A percentile compares a stretch with the other conserved stretches of the same genome.
phyloP scores from a whole-genome alignment of 768 basidiomycete species.

The Suillus sp. region DNA sequence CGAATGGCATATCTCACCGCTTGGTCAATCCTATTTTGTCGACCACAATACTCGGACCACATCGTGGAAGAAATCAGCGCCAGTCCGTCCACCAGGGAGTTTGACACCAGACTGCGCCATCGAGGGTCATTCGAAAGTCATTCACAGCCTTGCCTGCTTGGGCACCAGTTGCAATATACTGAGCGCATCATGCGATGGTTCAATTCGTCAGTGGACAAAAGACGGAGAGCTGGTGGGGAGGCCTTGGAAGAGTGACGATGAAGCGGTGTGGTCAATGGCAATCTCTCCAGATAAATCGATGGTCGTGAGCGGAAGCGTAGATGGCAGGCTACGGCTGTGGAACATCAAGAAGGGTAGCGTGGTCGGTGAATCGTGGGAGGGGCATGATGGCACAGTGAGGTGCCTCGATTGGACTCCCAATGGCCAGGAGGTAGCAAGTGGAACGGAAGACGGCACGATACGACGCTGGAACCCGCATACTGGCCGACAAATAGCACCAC shows the following conservation, averaged over 20 bases:
- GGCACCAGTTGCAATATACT: not conserved
- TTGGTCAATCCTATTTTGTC: conserved; percentile 1
- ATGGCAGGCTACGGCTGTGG: not conserved
- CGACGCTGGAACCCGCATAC: conserved; percentile 19
- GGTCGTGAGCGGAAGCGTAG: not conserved
- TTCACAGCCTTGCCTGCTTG: not conserved
- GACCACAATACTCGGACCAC: not conserved
- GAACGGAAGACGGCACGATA: conserved; percentile 16
- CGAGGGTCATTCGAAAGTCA: not conserved
- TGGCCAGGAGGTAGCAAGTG: conserved; percentile 17
- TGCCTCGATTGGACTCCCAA: conserved; percentile 18
- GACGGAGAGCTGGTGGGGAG: not conserved
- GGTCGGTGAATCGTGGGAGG: not conserved
- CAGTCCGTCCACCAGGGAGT: not conserved
- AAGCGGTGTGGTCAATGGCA: not conserved
- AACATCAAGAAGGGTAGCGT: not conserved
- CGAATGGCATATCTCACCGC: not conserved
- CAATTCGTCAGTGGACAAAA: not conserved
- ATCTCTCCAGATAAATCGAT: not conserved
- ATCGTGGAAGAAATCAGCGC: not conserved
- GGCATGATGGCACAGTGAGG: conserved; percentile 1
- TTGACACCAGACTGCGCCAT: not conserved
- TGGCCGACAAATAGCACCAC: not conserved
- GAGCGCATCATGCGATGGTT: not conserved
- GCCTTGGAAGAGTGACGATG: not conserved